phyloP scores from a whole-genome alignment of 176 grass and related monocot species.

The Puccinellia tenuiflora region DNA sequence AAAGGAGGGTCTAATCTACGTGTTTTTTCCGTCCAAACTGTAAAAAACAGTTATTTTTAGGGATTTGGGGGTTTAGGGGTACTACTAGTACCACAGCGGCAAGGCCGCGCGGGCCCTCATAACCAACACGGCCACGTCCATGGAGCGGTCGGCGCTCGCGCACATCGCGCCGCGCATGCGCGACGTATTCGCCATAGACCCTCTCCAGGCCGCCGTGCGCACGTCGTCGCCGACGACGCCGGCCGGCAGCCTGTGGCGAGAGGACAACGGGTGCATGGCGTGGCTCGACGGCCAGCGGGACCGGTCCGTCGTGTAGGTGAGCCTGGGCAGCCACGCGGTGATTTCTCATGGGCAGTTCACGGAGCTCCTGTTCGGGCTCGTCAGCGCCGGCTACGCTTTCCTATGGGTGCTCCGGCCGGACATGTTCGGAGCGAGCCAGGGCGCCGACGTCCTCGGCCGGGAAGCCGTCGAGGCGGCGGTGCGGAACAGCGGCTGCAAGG shows the following conservation, averaged over 20 bases:
- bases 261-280: not conserved
- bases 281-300: not conserved
- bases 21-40: too few species aligned
- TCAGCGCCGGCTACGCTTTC: not conserved
- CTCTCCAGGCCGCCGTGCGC: not conserved
- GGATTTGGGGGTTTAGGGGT: too few species aligned
- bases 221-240: not conserved
- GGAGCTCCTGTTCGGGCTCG: not conserved
- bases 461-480: not conserved
- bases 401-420: not conserved
- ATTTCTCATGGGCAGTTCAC: not conserved
- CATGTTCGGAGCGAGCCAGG: not conserved
- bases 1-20: too few species aligned
- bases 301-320: not conserved
- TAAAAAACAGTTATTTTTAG: too few species aligned
- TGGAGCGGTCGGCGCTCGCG: not conserved
- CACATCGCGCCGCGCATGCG: not conserved
- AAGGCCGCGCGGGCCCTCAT: not conserved
- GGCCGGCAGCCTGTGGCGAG: not conserved
- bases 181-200: not conserved
- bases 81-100: too few species aligned
- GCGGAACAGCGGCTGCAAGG: not conserved
- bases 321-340: not conserved
- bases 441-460: not conserved
- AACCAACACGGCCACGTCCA: not conserved